A percentile compares a stretch with the other conserved stretches of the same genome.
These are phyloP conservation scores for Trichoderma harzianum DNA, from an alignment of 2,329 filamentous ascomycete genomes.

Conservation along the genomic window DNA sequence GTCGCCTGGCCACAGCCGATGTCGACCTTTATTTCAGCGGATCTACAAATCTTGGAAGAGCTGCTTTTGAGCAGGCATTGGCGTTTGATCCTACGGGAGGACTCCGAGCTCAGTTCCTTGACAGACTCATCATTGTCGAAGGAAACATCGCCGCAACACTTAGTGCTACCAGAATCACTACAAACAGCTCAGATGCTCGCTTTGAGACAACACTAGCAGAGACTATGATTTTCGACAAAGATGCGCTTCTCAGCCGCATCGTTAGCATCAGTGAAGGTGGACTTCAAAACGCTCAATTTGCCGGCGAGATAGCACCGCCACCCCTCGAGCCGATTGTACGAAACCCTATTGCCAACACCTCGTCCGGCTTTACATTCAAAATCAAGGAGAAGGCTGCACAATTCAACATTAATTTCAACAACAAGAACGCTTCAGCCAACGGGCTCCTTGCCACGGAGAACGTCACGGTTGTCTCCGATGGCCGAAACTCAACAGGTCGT, in stretches of 20 bases:
- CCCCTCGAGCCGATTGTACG: neutral
- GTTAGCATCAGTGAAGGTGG: neutral
- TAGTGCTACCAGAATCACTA: neutral
- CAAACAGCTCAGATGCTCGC: neutral
- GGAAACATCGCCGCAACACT: neutral
- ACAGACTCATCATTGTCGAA: conserved; percentile 1
- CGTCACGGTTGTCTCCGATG: neutral
- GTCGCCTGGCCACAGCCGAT: neutral
- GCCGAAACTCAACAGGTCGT: conserved; percentile 1
- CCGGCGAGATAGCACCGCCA: neutral
- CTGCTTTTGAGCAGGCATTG: neutral
- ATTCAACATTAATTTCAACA: conserved; percentile 5
- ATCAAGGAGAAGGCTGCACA: conserved; percentile 3
- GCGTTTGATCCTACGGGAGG: neutral
- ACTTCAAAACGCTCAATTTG: neutral
- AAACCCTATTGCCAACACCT: neutral
- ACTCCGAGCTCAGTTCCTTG: neutral
- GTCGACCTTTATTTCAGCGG: neutral
- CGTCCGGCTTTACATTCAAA: neutral
- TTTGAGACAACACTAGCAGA: neutral
- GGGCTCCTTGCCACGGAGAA: neutral
- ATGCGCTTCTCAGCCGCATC: neutral
- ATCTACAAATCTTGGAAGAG: neutral
- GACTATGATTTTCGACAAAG: conserved; percentile 2
- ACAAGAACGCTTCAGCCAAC: neutral